Evolutionary conservation across 2,329 filamentous ascomycete genomes (phyloP), one percentile per base, ranked within the genome.

Genomic region (Cordyceps tenuipes): DNA sequence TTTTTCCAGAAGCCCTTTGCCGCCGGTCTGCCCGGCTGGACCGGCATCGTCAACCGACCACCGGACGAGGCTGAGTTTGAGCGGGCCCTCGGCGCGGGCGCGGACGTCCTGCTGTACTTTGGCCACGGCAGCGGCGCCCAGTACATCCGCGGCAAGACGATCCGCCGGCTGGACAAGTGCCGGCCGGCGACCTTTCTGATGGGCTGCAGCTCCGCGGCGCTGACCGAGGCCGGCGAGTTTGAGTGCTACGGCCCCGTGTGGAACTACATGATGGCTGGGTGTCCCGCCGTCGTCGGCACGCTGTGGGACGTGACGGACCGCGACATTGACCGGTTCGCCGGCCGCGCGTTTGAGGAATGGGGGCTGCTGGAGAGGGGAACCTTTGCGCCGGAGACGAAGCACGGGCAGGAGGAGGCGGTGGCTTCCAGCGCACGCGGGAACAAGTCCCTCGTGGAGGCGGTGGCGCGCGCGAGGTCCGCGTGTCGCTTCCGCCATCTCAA

Each of bases 281-380:
- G 83, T 66, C 91, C 91, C 3, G 91, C 93, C 0, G 84, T 97
- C 10, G 86, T 97, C 2, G 94, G 91, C 50, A 97, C 92, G 17
- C 79, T 99, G 43, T 99, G 94, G 94, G 94, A 99, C 72, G 94
- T 99, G 54, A 99, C 94, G 10, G 94, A 99, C 71, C 90, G 90
- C 68, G 94, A 99, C 72, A 96, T 97, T 71, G 95, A 99, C 76
- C 88, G 92, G 19, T 96, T 96, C 72, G 89, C 92, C 0, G 85
- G 87, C 39, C 80, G 82, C 29, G 78, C 89, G 3, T 89, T 96
- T 70, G 89, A 94, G 70, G 82, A 88, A 67, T 99, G 94, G 94
- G 94, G 94, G 0, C 72, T 99, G 7, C 77, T 89, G 57, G 69
- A 73, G 1, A 66, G 66, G 72, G 80, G 80, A 61, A 72, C 77